These are phyloP conservation scores for Monosporozyma unispora DNA, from an alignment of 805 yeast genomes.

Conservation along the genomic window DNA sequence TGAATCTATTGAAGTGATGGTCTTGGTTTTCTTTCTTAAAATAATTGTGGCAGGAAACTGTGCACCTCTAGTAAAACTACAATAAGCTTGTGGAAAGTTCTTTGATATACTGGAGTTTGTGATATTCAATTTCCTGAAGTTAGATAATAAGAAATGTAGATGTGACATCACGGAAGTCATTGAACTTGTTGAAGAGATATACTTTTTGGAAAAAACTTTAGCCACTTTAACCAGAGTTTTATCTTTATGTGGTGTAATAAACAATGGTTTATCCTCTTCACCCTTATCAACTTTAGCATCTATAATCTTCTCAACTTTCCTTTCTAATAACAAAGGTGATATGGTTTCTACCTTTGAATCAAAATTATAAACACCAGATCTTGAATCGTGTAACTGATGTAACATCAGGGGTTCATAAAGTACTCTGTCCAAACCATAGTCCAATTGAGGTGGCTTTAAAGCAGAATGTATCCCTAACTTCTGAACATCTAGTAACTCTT, in stretches of 20 bases:
- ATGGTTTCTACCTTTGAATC: conserved; percentile 49
- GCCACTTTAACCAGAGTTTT: conserved; percentile 42
- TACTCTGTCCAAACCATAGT: conserved; percentile 61
- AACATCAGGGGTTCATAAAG: conserved; percentile 68
- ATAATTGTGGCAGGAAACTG: conserved; percentile 48
- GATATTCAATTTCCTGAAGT: conserved; percentile 46
- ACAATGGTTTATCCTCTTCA: conserved; percentile 25
- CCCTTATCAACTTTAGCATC: neutral
- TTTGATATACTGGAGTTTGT: conserved; percentile 33
- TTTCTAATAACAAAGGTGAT: conserved; percentile 28
- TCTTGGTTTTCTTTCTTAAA: conserved; percentile 39
- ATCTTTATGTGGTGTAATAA: conserved; percentile 65
- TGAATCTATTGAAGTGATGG: conserved; percentile 54
- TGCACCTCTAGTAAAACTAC: conserved; percentile 38
- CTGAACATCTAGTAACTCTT: conserved; percentile 8
- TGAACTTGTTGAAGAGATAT: conserved; percentile 77
- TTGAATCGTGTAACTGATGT: conserved; percentile 67
- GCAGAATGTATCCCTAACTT: neutral
- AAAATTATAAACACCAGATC: conserved; percentile 68
- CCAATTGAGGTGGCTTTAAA: conserved; percentile 40
- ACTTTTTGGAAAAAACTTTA: conserved; percentile 25
- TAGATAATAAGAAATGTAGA: conserved; percentile 62
- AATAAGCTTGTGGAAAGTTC: conserved; percentile 32
- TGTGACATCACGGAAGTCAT: conserved; percentile 72
- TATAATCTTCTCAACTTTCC: conserved; percentile 2